Evolutionary conservation across 2,329 filamentous ascomycete species (phyloP).

Genomic region (Cladosporium colombiae): DNA sequence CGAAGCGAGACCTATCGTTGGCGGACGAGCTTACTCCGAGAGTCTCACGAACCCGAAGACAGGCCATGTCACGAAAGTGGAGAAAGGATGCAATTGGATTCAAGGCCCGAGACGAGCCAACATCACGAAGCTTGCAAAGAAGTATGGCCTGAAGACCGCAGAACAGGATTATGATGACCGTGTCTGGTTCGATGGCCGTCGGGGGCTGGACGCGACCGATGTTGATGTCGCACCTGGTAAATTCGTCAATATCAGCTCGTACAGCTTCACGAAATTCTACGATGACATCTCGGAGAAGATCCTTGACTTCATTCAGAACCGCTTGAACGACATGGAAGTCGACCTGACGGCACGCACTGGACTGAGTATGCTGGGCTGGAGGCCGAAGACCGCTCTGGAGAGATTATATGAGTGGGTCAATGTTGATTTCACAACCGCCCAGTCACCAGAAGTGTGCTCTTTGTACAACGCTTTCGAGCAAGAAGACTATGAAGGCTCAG

Average conservation of each 20-base stretch:
- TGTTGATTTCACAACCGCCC: conserved; percentile 13
- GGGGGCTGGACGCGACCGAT: conserved; percentile 8
- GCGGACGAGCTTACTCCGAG: conserved; percentile 11
- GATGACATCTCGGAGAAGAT: conserved; percentile 13
- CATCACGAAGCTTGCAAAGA: conserved; percentile 18
- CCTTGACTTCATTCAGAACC: conserved; percentile 13
- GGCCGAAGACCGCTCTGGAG: conserved; percentile 11
- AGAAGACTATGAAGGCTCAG: conserved; percentile 13
- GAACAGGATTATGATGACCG: conserved; percentile 11
- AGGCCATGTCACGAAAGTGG: conserved; percentile 13
- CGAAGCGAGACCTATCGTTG: conserved; percentile 7
- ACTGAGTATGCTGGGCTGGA: conserved; percentile 17
- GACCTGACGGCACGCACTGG: conserved; percentile 14
- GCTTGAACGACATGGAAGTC: conserved; percentile 11
- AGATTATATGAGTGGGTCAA: conserved; percentile 19
- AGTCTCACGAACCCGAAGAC: conserved; percentile 16
- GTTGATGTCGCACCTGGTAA: conserved; percentile 1
- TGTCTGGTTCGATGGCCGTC: conserved; percentile 8
- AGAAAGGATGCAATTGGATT: conserved; percentile 18
- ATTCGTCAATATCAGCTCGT: conserved; percentile 15
- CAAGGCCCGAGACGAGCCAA: conserved; percentile 12
- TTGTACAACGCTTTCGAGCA: conserved; percentile 18
- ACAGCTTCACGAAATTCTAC: conserved; percentile 1
- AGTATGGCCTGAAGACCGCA: conserved; percentile 9
- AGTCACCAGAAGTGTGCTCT: conserved; percentile 12